Evolutionary conservation across 257 asterid species (phyloP).

Genomic region (Capsicum chinense): DNA sequence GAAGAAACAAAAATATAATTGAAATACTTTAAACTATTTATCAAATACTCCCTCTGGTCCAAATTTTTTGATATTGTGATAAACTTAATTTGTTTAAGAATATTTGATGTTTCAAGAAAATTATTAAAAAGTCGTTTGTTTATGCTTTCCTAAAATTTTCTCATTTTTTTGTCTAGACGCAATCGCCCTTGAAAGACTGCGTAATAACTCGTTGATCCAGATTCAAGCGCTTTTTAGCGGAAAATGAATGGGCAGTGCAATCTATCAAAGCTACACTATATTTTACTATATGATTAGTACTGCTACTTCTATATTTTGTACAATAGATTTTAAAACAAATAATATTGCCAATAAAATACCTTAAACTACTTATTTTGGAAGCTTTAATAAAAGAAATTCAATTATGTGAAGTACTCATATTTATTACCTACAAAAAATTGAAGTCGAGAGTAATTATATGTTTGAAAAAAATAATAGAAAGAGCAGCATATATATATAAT

Average conservation of each 20-base stretch:
- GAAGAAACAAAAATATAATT: neutral
- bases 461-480: neutral
- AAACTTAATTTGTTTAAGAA: neutral
- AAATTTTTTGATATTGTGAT: neutral
- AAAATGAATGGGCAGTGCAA: neutral
- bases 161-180: neutral
- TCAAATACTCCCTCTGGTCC: neutral
- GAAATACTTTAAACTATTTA: neutral
- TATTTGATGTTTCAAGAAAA: neutral
- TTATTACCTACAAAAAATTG: constrained; percentile 12
- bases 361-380: neutral
- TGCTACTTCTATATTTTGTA: neutral
- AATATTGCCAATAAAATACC: neutral
- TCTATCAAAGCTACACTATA: neutral
- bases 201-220: neutral
- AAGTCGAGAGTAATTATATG: neutral
- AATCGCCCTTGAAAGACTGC: neutral
- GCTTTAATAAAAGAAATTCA: constrained; percentile 21
- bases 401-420: neutral
- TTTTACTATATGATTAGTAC: neutral
- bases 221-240: too few species aligned
- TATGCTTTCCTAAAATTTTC: neutral
- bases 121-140: neutral
- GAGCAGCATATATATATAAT: constrained; percentile 9
- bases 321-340: neutral